These are phyloP conservation scores for Venustampulla echinocandica DNA, from an alignment of 495 filamentous ascomycete species.

Conservation along the genomic window DNA sequence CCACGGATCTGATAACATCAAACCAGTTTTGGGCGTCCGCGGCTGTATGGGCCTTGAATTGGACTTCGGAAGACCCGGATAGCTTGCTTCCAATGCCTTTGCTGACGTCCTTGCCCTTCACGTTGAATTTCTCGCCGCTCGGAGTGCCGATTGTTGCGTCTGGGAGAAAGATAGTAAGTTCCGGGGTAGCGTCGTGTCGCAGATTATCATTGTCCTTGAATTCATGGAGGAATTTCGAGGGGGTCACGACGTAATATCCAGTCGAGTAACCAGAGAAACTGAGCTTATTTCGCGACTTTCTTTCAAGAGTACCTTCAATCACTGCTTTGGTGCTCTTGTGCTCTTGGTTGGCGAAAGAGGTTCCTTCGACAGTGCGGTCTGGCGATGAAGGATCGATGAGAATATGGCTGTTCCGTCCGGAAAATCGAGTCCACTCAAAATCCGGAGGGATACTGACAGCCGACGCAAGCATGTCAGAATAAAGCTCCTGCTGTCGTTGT, in stretches of 20 bases:
- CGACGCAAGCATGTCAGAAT: conserved; percentile 71
- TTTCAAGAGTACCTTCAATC: conserved; percentile 79
- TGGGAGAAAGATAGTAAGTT: conserved; percentile 84
- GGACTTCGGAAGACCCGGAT: conserved; percentile 41
- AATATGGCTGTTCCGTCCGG: conserved; percentile 52
- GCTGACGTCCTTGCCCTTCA: conserved; percentile 84
- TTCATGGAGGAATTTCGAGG: conserved; percentile 80
- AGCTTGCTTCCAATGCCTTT: conserved; percentile 43
- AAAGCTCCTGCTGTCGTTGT: conserved; percentile 71
- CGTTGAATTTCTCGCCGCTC: conserved; percentile 73
- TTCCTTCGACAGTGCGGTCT: conserved; percentile 57
- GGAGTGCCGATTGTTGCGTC: conserved; percentile 75
- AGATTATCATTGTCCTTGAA: conserved; percentile 90
- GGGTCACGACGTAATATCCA: conserved; percentile 83
- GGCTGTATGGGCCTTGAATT: conserved; percentile 59
- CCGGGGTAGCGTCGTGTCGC: conserved; percentile 69
- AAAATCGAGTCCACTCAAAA: conserved; percentile 87
- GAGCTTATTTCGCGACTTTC: conserved; percentile 70
- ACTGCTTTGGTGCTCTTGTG: conserved; percentile 72
- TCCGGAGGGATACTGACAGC: conserved; percentile 75
- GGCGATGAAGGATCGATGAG: conserved; percentile 76
- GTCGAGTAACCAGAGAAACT: conserved; percentile 67
- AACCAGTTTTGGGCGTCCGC: conserved; percentile 76
- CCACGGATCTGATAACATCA: conserved; percentile 50
- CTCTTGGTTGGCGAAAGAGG: conserved; percentile 80